A percentile compares a stretch with the other conserved stretches of the same genome.
phyloP scores from a whole-genome alignment of 768 basidiomycete species.

The Auricularia sp. region DNA sequence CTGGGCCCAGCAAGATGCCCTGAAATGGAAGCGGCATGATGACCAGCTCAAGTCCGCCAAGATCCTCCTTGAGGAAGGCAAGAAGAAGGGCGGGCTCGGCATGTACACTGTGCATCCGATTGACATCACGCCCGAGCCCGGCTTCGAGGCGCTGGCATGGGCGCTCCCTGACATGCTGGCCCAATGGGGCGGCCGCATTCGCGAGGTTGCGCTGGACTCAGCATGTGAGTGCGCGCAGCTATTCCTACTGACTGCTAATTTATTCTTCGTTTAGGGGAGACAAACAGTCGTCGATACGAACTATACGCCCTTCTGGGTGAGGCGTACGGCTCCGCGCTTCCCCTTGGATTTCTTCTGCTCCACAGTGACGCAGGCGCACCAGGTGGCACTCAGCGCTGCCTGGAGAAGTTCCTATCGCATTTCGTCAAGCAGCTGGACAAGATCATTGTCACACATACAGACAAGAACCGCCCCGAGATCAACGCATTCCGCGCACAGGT shows the following conservation, averaged over 20 bases:
- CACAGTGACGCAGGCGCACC: conserved; percentile 8
- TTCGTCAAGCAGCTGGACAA: conserved; percentile 18
- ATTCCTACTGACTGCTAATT: neutral
- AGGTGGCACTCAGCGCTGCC: conserved; percentile 20
- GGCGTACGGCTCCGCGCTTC: conserved; percentile 23
- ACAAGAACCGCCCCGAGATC: conserved; percentile 29
- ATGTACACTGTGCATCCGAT: neutral
- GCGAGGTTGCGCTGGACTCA: conserved; percentile 23
- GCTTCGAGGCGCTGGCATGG: conserved; percentile 20
- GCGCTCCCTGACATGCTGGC: conserved; percentile 16
- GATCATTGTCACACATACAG: conserved; percentile 19
- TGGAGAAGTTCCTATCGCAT: conserved; percentile 17
- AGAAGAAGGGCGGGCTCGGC: neutral
- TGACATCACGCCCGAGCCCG: conserved; percentile 3
- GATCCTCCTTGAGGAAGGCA: conserved; percentile 14
- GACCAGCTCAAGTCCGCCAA: conserved; percentile 22
- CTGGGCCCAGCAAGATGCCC: conserved; percentile 12
- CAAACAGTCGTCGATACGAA: conserved; percentile 24
- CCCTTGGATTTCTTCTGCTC: conserved; percentile 24
- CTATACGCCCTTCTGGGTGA: conserved; percentile 26
- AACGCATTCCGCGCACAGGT: conserved; percentile 20
- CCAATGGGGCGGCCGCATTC: conserved; percentile 15
- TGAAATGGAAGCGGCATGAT: conserved; percentile 17
- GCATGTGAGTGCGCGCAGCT: conserved; percentile 16
- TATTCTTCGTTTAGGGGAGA: conserved; percentile 19